Evolutionary conservation across 2,329 filamentous ascomycete species (phyloP).

Genomic region (Trichoderma sp.): DNA sequence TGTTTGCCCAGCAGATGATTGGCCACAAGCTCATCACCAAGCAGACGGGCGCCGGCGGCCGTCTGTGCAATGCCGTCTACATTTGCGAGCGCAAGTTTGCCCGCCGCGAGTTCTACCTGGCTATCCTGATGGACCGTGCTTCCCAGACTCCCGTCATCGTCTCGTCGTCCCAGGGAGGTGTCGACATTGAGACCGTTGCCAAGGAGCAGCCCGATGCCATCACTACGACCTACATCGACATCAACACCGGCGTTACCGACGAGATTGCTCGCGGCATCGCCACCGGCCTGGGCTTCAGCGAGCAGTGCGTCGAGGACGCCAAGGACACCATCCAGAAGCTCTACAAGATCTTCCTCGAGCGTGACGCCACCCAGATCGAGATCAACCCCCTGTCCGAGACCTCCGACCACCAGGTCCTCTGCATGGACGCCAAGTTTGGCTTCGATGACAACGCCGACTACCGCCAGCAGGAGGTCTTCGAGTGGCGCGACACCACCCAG

Average conservation of each 20-base stretch:
- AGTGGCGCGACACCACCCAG: conserved; percentile 90
- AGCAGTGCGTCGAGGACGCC: conserved; percentile 94
- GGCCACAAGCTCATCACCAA: conserved; percentile 99
- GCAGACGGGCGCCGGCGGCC: conserved; percentile 92
- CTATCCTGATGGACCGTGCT: conserved; percentile 95
- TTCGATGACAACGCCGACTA: conserved; percentile 99
- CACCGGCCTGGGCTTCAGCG: conserved; percentile 91
- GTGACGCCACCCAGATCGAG: conserved; percentile 98
- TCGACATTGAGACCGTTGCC: conserved; percentile 98
- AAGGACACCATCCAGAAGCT: conserved; percentile 98
- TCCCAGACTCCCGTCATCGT: conserved; percentile 93
- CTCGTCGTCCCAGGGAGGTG: conserved; percentile 95
- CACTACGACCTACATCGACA: conserved; percentile 89
- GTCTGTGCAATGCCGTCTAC: conserved; percentile 96
- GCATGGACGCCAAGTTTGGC: conserved; percentile 98
- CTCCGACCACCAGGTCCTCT: conserved; percentile 95
- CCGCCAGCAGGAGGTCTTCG: conserved; percentile 95
- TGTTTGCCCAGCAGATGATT: conserved; percentile 99
- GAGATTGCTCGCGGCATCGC: conserved; percentile 90
- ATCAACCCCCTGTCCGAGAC: conserved; percentile 99
- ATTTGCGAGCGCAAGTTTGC: conserved; percentile 99
- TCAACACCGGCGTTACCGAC: conserved; percentile 93
- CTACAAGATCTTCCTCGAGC: conserved; percentile 98
- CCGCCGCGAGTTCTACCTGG: conserved; percentile 97
- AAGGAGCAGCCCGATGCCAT: conserved; percentile 98